Conservation (phyloP, 2,329 filamentous ascomycete species). For the Penicillium sp. region DNA sequence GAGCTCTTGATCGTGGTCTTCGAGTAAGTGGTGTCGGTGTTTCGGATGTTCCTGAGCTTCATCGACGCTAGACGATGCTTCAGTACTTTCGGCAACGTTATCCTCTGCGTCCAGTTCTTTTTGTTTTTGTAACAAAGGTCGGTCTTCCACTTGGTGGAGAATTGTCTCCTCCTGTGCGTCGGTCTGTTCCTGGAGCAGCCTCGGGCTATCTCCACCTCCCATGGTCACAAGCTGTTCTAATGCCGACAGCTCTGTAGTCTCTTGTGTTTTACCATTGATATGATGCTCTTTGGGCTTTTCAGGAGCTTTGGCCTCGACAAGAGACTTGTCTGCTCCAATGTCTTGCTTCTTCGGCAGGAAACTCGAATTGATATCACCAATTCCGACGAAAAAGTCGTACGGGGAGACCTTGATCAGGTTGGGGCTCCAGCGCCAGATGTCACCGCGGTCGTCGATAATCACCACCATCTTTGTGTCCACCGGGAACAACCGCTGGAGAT, state of each 20-base stretch:
- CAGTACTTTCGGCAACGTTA: slow-evolving; percentile 57
- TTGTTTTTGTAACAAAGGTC: slow-evolving; percentile 87
- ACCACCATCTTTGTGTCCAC: slow-evolving; percentile 99
- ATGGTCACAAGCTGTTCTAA: slow-evolving; percentile 75
- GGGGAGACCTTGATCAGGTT: slow-evolving; percentile 93
- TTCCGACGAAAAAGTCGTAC: slow-evolving; percentile 97
- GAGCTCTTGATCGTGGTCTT: slow-evolving; percentile 84
- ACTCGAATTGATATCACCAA: slow-evolving; percentile 97
- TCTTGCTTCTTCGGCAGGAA: slow-evolving; percentile 77
- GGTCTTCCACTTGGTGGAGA: slow-evolving; percentile 81
- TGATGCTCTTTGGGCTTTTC: slow-evolving; percentile 27
- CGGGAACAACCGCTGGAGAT: slow-evolving; percentile 83
- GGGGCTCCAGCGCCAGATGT: slow-evolving; percentile 90
- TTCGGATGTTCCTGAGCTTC: slow-evolving; percentile 38
- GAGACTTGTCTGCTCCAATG: slow-evolving; percentile 48
- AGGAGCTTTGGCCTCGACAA: slow-evolving; percentile 23
- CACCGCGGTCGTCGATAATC: slow-evolving; percentile 94
- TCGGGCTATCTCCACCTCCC: slow-evolving; percentile 65
- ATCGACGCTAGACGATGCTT: slow-evolving; percentile 42
- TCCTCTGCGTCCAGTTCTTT: slow-evolving; percentile 85
- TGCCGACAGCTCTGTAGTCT: slow-evolving; percentile 49
- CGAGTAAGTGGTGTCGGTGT: slow-evolving; percentile 70
- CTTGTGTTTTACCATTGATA: slow-evolving; percentile 33
- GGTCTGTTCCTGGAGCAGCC: slow-evolving; percentile 67
- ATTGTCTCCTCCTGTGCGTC: slow-evolving; percentile 83